Evolutionary conservation across 1,284 basidiomycete species (phyloP).

Genomic region (Boletus austroedulis): DNA sequence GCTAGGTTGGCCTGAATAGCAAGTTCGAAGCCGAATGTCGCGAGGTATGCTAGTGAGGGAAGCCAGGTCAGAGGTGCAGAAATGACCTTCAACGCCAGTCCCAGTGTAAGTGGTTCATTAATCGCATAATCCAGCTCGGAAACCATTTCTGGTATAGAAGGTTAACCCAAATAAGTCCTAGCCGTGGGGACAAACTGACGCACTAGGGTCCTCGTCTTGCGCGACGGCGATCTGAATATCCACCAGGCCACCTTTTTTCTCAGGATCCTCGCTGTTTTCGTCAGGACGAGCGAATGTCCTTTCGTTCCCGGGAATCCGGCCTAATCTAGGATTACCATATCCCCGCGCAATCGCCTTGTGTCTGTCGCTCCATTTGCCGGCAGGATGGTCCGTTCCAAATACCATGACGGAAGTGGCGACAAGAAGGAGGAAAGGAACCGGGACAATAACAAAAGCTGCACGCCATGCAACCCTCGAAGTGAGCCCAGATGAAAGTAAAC

Average conservation of each 20-base stretch:
- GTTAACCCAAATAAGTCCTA: too few species aligned
- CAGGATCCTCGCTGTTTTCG: constrained; percentile 8
- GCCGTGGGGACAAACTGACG: not conserved
- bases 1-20: constrained; percentile 58
- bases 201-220: constrained; percentile 19
- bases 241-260: constrained; percentile 17
- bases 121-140: constrained; percentile 39
- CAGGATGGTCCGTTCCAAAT: constrained; percentile 60
- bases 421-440: constrained; percentile 53
- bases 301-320: not conserved
- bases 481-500: constrained; percentile 43
- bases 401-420: constrained; percentile 47
- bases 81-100: constrained; percentile 39
- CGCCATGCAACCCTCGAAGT: constrained; percentile 44
- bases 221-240: constrained; percentile 28
- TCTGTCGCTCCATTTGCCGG: constrained; percentile 55
- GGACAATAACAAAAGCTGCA: constrained; percentile 40
- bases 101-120: constrained; percentile 47
- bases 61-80: constrained; percentile 58
- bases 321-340: not conserved
- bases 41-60: constrained; percentile 50
- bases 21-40: constrained; percentile 59
- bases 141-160: not conserved
- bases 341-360: constrained; percentile 37
- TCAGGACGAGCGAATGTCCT: not conserved